Conservation (phyloP, 2,329 filamentous ascomycete genomes). For the Chaetothyriales sp. region DNA sequence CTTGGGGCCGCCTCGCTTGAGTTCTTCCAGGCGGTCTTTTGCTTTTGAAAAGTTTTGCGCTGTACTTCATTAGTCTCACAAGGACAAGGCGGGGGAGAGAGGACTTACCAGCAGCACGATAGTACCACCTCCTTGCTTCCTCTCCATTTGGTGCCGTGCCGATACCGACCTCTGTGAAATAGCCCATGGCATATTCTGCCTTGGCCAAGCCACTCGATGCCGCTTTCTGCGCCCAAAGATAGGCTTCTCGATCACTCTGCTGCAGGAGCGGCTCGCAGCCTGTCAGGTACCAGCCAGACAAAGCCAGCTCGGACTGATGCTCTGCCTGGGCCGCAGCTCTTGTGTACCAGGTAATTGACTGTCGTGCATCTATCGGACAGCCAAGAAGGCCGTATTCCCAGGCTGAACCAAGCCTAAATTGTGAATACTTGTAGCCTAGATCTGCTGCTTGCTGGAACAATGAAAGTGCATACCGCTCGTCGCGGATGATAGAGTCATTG, state of each 20-base stretch:
- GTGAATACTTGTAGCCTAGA: conserved; percentile 86
- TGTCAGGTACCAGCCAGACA: conserved; percentile 90
- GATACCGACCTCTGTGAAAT: conserved; percentile 84
- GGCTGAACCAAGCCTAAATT: conserved; percentile 74
- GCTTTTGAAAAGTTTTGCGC: conserved; percentile 93
- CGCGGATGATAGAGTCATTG: conserved; percentile 62
- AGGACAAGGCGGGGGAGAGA: not conserved
- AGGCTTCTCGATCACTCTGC: conserved; percentile 91
- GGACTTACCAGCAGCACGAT: conserved; percentile 80
- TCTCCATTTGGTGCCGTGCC: conserved; percentile 75
- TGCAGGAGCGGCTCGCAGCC: conserved; percentile 75
- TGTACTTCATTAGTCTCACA: conserved; percentile 25
- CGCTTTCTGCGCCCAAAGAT: conserved; percentile 91
- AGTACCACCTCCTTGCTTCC: conserved; percentile 97
- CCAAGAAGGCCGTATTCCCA: conserved; percentile 83
- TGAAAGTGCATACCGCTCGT: conserved; percentile 66
- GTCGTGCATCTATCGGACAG: conserved; percentile 65
- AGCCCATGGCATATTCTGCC: conserved; percentile 91
- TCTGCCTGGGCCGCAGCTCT: conserved; percentile 83
- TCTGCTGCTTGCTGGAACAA: conserved; percentile 77
- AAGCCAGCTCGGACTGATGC: conserved; percentile 75
- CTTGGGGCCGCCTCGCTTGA: conserved; percentile 66
- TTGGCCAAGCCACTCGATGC: conserved; percentile 78
- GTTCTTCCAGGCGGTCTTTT: conserved; percentile 77
- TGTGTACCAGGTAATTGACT: conserved; percentile 89